Base-by-base conservation (phyloP, 2,329 filamentous ascomycete genomes). In the Cladorrhinum sp. region DNA sequence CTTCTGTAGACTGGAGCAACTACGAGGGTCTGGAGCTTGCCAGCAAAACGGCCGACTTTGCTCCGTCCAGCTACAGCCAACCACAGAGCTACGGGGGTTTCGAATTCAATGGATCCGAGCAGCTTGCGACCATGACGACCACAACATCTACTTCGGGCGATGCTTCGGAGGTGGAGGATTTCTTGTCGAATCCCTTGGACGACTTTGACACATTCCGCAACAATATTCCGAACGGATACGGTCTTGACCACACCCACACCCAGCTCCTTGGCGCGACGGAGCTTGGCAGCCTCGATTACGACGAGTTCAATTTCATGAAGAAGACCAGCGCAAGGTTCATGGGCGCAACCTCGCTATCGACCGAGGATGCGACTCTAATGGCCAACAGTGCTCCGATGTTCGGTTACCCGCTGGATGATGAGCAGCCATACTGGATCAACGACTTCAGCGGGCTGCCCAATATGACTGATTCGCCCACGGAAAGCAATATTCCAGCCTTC, bases 101-200 rank as follows among this genome's bases (percentile, higher is more conserved):
- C 65, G 83, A 84, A 57, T 83, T 80, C 64, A 78, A 73, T 66
- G 81, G 78, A 64, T 81, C 79, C n/a, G 82, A 84, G 68, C 82
- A 81, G 64, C 78, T 81, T 26, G 79, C 80, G 55, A 76, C 81
- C 54, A 71, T 87, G 68, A 82, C 84, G 63, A 78, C 83, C 69
- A 79, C 83, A 16, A 87, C 85, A 10, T 89, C 84, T 9, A 87
- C 84, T 8, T 89, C 86, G 12, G 86, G 86, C 36, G 86, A 89
- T 62, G 85, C 88, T 8, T 88, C 86, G 9, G 86, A 88, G 70
- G 84, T 85, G 4, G 86, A 88, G 63, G 86, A 88, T 65, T 80
- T 81, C 55, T 71, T 75, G 23, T 73, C 74, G 21, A 73, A 76
- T 46, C 75, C 75, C 57, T 74, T 79, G 26, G 75, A 76, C 42